These are phyloP conservation scores for Aspergillus quadricinctus DNA, from an alignment of 2,329 filamentous ascomycete genomes.

Conservation along the genomic window DNA sequence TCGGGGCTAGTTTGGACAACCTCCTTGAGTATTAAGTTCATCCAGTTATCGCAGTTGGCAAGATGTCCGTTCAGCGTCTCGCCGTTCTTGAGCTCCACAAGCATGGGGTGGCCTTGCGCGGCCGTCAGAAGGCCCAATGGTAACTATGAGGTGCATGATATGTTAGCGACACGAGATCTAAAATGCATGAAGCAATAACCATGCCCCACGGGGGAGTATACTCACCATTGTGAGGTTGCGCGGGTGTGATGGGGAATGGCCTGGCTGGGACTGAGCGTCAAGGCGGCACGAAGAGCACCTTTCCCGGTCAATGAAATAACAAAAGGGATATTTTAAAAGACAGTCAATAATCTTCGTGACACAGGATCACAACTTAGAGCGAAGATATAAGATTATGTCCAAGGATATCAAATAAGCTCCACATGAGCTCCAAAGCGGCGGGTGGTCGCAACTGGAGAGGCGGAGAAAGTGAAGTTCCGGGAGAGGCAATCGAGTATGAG, in stretches of 20 bases:
- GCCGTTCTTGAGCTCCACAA: slow-evolving; percentile 95
- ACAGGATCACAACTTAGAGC: background rate
- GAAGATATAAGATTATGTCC: background rate
- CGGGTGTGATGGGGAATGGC: background rate
- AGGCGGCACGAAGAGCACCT: background rate
- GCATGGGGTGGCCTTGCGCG: slow-evolving; percentile 95
- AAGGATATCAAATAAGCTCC: slow-evolving; percentile 15
- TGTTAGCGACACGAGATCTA: background rate
- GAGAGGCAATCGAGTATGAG: background rate
- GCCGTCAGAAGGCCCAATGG: slow-evolving; percentile 81
- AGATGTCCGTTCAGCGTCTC: slow-evolving; percentile 96
- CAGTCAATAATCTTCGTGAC: background rate
- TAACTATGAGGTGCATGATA: slow-evolving; percentile 42
- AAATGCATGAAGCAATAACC: background rate
- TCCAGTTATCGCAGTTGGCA: slow-evolving; percentile 98
- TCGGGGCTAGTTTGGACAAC: slow-evolving; percentile 95
- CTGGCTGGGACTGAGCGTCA: background rate
- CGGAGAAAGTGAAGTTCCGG: slow-evolving; percentile 23
- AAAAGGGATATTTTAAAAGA: background rate
- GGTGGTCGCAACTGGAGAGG: slow-evolving; percentile 7
- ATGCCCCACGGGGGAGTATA: background rate
- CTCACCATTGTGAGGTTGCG: background rate
- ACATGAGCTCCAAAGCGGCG: slow-evolving; percentile 14
- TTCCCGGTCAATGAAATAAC: background rate
- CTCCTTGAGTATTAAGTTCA: slow-evolving; percentile 97